Base-by-base conservation (phyloP, 768 basidiomycete genomes). In the Candolleomyces eurysporus region DNA sequence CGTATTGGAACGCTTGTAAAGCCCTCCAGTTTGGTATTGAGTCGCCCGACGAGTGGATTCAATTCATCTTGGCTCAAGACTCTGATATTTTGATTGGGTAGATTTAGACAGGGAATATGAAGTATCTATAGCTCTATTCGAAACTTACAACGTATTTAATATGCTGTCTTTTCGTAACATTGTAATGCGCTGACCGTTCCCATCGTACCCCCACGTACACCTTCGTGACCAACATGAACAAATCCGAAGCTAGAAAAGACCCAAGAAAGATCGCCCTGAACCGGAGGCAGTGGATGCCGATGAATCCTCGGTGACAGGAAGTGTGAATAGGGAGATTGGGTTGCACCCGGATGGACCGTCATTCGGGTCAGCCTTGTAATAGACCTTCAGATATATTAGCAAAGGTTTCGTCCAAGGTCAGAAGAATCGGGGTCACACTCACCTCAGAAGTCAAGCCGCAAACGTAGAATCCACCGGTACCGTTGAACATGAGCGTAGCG, bases 391-490 rank as follows among this genome's bases (percentile, higher is more conserved):
- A 50, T 21, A 11, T 6, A 11, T 36, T 39, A 53, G 10, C 10
- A 30, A 8, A 21, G 45, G 30, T 30, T n/a, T 31, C 21, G 21
- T 42, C 22, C 19, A 19, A 49, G 17, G 6, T 14, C n/a, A 46
- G 21, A 32, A 59, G 30, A 22, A 39, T 21, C 17, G 6, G 22
- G 43, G 30, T 57, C 54, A 40, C 2, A 65, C 72, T 62, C 49
- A 73, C 75, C 63, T 73, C 71, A 42, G 70, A 55, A 0, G 63
- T 61, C 50, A 57, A 57, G 39, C 66, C 68, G 60, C 75, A 75
- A 7, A 69, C 64, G 60, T 70, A 74, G 57, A 76, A 76, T 2
- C 65, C 71, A 17, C 75, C 75, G 4, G 59, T 48, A 43, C 30
- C 69, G 46, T 72, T 71, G 39, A 72, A 71, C 21, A 64, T 67